Percentiles rank a stretch among this genome's conserved stretches.
These are phyloP conservation scores for Gyrodon lividus DNA, from an alignment of 768 basidiomycete species.

Conservation along the genomic window DNA sequence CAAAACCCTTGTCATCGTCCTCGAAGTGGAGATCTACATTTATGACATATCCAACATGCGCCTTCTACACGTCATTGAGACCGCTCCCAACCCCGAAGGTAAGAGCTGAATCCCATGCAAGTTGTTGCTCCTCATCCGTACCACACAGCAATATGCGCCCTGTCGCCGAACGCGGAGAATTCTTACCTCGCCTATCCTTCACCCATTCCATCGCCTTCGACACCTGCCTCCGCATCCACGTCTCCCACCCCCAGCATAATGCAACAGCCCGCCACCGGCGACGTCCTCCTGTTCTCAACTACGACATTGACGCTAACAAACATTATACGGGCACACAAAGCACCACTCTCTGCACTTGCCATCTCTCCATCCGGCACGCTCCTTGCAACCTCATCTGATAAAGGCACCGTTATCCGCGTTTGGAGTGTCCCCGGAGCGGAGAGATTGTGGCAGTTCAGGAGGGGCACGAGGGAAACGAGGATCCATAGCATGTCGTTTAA, in stretches of 20 bases:
- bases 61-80: slow-evolving; percentile 95
- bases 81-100: slow-evolving; percentile 94
- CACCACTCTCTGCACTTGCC: slow-evolving; percentile 83
- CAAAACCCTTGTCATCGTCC: slow-evolving; percentile 92
- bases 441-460: slow-evolving; percentile 91
- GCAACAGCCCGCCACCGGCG: slow-evolving; percentile 56
- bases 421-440: slow-evolving; percentile 90
- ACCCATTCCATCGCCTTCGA: slow-evolving; percentile 80
- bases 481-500: slow-evolving; percentile 92
- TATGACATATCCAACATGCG: slow-evolving; percentile 99
- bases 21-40: slow-evolving; percentile 98
- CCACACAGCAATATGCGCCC: slow-evolving; percentile 83
- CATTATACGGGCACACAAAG: slow-evolving; percentile 95
- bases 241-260: slow-evolving; percentile 40
- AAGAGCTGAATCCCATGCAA: slow-evolving; percentile 13
- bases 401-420: slow-evolving; percentile 96
- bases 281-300: slow-evolving; percentile 94
- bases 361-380: slow-evolving; percentile 87
- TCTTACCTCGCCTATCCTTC: slow-evolving; percentile 97
- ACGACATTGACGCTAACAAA: slow-evolving; percentile 89
- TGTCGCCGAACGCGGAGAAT: slow-evolving; percentile 90
- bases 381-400: slow-evolving; percentile 90
- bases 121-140: slow-evolving; percentile 1
- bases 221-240: slow-evolving; percentile 44
- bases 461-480: slow-evolving; percentile 82